Conservation (phyloP, 2,329 filamentous ascomycete species). For the Tolypocladium tundrense region DNA sequence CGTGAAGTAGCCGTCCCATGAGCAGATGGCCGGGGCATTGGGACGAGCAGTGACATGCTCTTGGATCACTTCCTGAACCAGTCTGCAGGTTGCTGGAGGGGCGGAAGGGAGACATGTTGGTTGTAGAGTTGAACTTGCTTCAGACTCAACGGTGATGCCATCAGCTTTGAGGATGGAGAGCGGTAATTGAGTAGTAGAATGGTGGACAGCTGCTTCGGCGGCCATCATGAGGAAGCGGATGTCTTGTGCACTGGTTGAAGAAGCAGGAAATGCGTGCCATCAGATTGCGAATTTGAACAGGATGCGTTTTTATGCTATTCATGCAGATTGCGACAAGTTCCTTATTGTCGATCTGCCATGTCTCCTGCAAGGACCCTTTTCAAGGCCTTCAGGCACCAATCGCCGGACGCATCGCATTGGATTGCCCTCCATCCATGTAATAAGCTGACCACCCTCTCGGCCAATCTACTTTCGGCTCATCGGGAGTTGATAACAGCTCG, state of each 20-base stretch:
- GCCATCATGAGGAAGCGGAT: neutral
- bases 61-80: neutral
- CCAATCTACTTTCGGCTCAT: neutral
- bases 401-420: neutral
- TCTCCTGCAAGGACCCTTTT: neutral
- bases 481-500: neutral
- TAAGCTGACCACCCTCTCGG: neutral
- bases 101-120: neutral
- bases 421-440: neutral
- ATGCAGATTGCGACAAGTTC: neutral
- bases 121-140: neutral
- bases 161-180: neutral
- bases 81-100: neutral
- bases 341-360: too few relatives aligned
- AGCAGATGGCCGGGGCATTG: neutral
- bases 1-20: neutral
- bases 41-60: neutral
- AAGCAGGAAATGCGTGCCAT: neutral
- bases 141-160: neutral
- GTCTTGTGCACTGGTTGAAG: neutral
- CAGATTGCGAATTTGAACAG: neutral
- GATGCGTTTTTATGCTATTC: neutral
- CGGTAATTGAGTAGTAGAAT: neutral
- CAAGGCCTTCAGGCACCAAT: too few relatives aligned
- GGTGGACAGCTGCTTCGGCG: neutral